Base-by-base conservation (phyloP, 306 rosid species). In the Quercus gilva region DNA sequence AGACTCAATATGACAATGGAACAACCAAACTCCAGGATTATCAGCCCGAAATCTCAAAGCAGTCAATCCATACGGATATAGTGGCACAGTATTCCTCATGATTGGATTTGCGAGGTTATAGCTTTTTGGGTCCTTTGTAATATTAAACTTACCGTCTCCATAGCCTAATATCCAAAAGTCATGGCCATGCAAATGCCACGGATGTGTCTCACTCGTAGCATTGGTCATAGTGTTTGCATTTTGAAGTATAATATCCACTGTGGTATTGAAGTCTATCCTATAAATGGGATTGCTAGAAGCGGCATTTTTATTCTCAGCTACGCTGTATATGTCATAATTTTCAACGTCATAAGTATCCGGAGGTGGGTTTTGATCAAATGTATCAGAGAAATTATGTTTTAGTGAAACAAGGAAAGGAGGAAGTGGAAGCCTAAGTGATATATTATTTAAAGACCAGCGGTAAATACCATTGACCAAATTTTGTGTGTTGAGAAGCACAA, bases 351-450 rank as follows among this genome's bases (percentile, higher is more conserved):
- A 87, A 4, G 76, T 84, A 0, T 85, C 79, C 11, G 90, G 88
- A 4, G 83, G 88, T 69, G 82, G 78, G 49, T 68, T 78, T 63
- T 87, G 88, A 45, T 83, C 80, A 52, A 87, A 84, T 5, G 76
- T 74, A 0, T 69, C 63, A 2, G 80, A 81, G 1, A 84, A 57
- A 4, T 87, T 81, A 12, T 81, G 12, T 31, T 87, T 81, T 10
- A 84, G 69, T 1, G 88, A 78, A 21, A 84, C 61, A 20, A 87
- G 86, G 53, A 81, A 87, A 29, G 88, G 88, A 2, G 86, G 81
- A 55, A 76, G 80, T 0, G 88, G 84, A 65, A 73, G 80, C 2
- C 31, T 76, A 11, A 43, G 13, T 7, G 51, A 43, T 7, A 43
- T 9, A 41, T 41, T 41, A 41, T 43, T 43, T 43, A 87, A 72